Evolutionary conservation across 345 rosid species (phyloP), one percentile per base, ranked within the genome.

Genomic region (Rhizophora apiculata): DNA sequence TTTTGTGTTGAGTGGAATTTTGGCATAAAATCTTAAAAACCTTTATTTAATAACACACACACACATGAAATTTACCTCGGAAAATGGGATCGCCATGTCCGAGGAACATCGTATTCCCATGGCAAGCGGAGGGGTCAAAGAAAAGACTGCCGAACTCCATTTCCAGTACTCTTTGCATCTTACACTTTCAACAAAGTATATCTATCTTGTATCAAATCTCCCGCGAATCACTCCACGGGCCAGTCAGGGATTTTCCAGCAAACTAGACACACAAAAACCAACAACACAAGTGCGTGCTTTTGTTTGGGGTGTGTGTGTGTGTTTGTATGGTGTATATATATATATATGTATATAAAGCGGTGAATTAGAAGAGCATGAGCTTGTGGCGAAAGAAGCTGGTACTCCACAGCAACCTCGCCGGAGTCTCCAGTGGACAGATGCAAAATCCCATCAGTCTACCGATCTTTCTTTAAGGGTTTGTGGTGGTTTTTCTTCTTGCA

Each of bases 321-420:
- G 29, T 31, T 2, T 13, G n/a, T 20, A 30, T 34, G 53, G n/a
- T n/a, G n/a, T n/a, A n/a, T n/a, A 22, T 34, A 31, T 19, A 22
- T 43, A 34, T 34, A 20, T 8, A 36, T 0, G 26, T 46, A 29
- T 2, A n/a, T 31, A 22, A 60, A 18, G 60, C 8, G 22, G 56
- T 52, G 56, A 20, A 64, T 79, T 85, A 90, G 78, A 93, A 90
- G 72, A 89, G 83, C 86, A 87, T 87, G 69, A 84, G 83, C 98
- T 93, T 93, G 80, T 93, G 98, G 69, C 97, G 97, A 68, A 93
- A 93, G 86, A 93, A 93, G 82, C 98, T 90, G 1, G 98, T 93
- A 56, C 84, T 93, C 98, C 97, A 93, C 46, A 93, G 82, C 70
- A 90, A 71, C 89, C 97, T 93, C 64, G 96, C 91, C 56, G 97